These are phyloP conservation scores for Dioscorea zingiberensis DNA, from an alignment of 106 monocot genomes.

Conservation along the genomic window DNA sequence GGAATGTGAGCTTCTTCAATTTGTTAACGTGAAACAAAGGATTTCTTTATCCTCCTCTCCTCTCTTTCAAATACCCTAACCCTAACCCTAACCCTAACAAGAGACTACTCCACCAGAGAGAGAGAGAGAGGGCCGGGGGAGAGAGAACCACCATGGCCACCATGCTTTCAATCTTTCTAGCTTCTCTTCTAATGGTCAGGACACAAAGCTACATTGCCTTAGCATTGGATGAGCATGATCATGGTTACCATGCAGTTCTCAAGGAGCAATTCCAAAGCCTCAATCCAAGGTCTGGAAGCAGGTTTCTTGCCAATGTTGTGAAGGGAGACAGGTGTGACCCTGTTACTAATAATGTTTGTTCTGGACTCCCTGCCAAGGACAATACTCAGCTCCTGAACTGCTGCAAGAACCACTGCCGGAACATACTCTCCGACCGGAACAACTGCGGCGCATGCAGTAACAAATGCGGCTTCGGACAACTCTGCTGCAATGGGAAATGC, in stretches of 20 bases:
- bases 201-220: no score
- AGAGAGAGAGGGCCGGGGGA: neutral
- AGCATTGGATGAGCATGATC: neutral
- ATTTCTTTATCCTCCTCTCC: neutral
- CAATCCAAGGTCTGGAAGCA: constrained; percentile 6
- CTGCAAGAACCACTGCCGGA: constrained; percentile 35
- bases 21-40: constrained; percentile 1
- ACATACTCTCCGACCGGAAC: constrained; percentile 34
- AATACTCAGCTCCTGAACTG: constrained; percentile 22
- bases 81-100: no score
- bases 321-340: constrained; percentile 22
- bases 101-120: neutral
- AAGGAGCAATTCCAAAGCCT: constrained; percentile 5
- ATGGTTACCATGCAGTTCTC: neutral
- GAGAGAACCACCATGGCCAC: neutral
- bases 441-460: constrained; percentile 56
- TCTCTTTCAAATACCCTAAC: constrained; percentile 6
- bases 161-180: neutral
- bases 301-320: constrained; percentile 5
- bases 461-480: constrained; percentile 51
- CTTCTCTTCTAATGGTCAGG: neutral
- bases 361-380: neutral
- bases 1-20: constrained; percentile 1
- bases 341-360: constrained; percentile 12
- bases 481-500: constrained; percentile 60